These are phyloP conservation scores for Podospora appendiculata DNA, from an alignment of 495 filamentous ascomycete species.

Conservation along the genomic window DNA sequence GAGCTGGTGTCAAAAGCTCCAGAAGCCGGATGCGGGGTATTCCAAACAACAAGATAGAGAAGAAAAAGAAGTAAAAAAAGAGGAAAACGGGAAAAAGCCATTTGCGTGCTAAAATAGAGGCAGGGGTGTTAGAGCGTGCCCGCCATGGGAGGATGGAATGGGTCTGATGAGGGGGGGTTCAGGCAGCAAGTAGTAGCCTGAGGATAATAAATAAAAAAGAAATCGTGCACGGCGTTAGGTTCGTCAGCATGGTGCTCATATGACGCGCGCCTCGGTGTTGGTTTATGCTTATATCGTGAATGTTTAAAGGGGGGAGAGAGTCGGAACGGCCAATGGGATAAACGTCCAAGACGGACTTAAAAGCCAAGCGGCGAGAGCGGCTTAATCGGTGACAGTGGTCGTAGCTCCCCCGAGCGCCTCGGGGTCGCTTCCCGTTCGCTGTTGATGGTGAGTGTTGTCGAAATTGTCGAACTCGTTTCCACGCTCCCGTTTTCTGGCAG, in stretches of 20 bases:
- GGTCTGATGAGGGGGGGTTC: no score
- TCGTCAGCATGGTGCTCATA: neutral
- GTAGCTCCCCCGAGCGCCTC: conserved; percentile 30
- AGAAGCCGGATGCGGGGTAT: neutral
- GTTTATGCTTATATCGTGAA: neutral
- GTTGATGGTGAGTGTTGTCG: conserved; percentile 34
- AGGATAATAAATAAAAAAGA: neutral
- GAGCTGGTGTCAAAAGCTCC: neutral
- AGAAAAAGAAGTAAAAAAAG: neutral
- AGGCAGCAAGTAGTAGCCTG: neutral
- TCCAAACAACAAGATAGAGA: neutral
- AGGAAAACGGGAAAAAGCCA: neutral
- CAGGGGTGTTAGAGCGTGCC: no score
- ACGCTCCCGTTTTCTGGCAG: conserved; percentile 20
- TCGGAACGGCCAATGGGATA: conserved; percentile 1
- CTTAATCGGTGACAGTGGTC: conserved; percentile 59
- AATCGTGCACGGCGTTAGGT: neutral
- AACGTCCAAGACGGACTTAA: conserved; percentile 8
- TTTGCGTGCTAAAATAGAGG: no score
- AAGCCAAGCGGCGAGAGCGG: conserved; percentile 65
- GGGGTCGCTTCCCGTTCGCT: conserved; percentile 30
- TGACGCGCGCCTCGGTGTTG: neutral
- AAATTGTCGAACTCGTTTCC: conserved; percentile 26
- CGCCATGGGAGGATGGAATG: no score
- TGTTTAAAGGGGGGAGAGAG: neutral